Evolutionary conservation across 768 basidiomycete species (phyloP), one percentile per base, ranked within the genome.

Genomic region (Atractiella rhizophila): DNA sequence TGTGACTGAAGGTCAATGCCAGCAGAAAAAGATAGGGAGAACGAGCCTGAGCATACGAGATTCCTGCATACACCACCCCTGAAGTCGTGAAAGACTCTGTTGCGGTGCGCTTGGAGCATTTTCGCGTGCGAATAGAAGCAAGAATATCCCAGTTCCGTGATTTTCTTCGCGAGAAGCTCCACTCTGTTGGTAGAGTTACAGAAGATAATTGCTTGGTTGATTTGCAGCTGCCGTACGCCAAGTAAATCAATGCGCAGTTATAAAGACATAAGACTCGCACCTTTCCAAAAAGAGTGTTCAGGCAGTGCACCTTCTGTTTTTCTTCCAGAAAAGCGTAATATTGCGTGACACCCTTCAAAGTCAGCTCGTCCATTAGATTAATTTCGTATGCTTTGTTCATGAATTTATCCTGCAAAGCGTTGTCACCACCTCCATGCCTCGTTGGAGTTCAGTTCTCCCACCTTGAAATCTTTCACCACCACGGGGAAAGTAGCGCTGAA

Each of bases 61-160:
- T 98, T 98, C 53, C 88, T 76, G 66, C 88, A 94, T 35, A 85
- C 82, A 48, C 88, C 88, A 55, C 81, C 82, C 49, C 91, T 75
- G 73, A 98, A 98, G 62, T 96, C 88, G 66, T 98, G 88, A 71
- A 98, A 98, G 51, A 98, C 88, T 57, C 88, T 81, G 63, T 98
- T 98, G 46, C 88, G 82, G 62, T 96, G 83, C 25, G 78, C 76
- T 63, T 98, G 88, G 12, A 94, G 73, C 88, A 98, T 98, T 65
- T 86, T 88, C 39, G 88, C 88, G 60, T 98, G 88, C 37, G 88
- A 96, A 68, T 91, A 98, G 73, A 98, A 98, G 67, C 88, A 98
- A 32, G 88, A 98, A 60, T 96, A 98, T 49, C 88, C 88, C 39
- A 94, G 75, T 56, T 98, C 91, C 11, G 88, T 98, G 53, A 98